Percentiles rank a stretch among this genome's conserved stretches.
phyloP scores from a whole-genome alignment of 2,329 filamentous ascomycete species.

The Hypoxylon sp. region DNA sequence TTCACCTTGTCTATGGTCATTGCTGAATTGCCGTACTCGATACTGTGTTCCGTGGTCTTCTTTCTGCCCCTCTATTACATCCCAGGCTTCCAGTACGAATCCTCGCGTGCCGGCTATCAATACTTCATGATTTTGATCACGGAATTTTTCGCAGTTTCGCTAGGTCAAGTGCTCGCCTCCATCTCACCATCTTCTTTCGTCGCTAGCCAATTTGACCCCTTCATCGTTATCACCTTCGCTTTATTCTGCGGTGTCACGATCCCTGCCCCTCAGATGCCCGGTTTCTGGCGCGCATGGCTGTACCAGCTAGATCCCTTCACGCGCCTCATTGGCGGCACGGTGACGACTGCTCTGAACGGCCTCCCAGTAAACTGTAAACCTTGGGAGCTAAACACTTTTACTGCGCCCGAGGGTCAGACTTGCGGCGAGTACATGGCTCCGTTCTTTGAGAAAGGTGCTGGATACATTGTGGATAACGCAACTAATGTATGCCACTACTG shows the following conservation, averaged over 20 bases:
- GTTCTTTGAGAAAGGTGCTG: slow-evolving; percentile 79
- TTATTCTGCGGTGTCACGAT: slow-evolving; percentile 92
- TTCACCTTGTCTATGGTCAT: slow-evolving; percentile 84
- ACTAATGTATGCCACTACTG: slow-evolving; percentile 83
- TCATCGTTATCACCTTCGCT: slow-evolving; percentile 84
- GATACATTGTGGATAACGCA: slow-evolving; percentile 77
- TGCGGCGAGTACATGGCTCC: slow-evolving; percentile 81
- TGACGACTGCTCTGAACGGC: slow-evolving; percentile 80
- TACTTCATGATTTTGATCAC: slow-evolving; percentile 88
- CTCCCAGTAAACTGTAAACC: slow-evolving; percentile 71
- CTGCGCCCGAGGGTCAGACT: slow-evolving; percentile 72
- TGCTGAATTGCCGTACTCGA: slow-evolving; percentile 85
- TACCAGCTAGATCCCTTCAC: slow-evolving; percentile 89
- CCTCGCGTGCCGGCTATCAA: slow-evolving; percentile 82
- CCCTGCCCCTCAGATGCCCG: slow-evolving; percentile 80
- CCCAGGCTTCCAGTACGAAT: slow-evolving; percentile 75
- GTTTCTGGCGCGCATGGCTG: slow-evolving; percentile 83
- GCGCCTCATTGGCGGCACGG: slow-evolving; percentile 82
- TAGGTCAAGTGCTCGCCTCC: slow-evolving; percentile 82
- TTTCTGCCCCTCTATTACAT: slow-evolving; percentile 89
- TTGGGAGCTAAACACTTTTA: slow-evolving; percentile 76
- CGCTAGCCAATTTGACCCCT: slow-evolving; percentile 83
- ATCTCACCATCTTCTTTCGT: slow-evolving; percentile 85
- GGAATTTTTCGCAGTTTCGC: slow-evolving; percentile 84
- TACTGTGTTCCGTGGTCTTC: slow-evolving; percentile 84